Evolutionary conservation across 768 basidiomycete species (phyloP).

Genomic region (Macrolepiota dolichaula): DNA sequence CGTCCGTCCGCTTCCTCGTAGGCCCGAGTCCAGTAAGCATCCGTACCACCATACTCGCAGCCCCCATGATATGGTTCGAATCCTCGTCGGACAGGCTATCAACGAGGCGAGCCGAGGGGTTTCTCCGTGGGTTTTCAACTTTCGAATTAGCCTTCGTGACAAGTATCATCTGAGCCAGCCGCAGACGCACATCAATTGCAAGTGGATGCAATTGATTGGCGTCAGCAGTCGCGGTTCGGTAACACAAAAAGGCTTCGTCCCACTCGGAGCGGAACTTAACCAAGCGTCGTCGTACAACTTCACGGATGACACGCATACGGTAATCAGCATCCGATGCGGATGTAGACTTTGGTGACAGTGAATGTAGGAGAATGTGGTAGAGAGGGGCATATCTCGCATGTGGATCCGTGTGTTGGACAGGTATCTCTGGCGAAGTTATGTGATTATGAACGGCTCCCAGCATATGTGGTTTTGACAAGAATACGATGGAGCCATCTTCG

Average conservation of each 20-base stretch:
- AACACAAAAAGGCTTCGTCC: not conserved
- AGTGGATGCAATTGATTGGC: not conserved
- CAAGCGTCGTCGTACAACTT: not conserved
- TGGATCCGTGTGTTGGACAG: not conserved
- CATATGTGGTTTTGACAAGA: conserved; percentile 14
- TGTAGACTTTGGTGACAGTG: not conserved
- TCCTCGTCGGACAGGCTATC: not conserved
- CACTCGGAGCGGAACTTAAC: not conserved
- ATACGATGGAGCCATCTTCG: conserved; percentile 14
- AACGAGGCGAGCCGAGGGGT: not conserved
- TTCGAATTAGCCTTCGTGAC: not conserved
- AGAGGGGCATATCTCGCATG: not conserved
- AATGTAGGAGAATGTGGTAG: not conserved
- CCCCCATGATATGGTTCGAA: not conserved
- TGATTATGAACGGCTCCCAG: conserved; percentile 9
- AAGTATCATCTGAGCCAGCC: not conserved
- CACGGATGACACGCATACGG: not conserved
- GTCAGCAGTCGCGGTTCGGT: not conserved
- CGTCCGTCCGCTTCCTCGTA: not conserved
- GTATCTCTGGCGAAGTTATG: not conserved
- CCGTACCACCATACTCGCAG: not conserved
- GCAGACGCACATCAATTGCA: not conserved
- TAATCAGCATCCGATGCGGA: not conserved
- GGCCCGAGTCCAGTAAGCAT: not conserved
- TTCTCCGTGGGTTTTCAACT: not conserved